phyloP scores from a whole-genome alignment of 805 yeast genomes.

The Candida koratica region DNA sequence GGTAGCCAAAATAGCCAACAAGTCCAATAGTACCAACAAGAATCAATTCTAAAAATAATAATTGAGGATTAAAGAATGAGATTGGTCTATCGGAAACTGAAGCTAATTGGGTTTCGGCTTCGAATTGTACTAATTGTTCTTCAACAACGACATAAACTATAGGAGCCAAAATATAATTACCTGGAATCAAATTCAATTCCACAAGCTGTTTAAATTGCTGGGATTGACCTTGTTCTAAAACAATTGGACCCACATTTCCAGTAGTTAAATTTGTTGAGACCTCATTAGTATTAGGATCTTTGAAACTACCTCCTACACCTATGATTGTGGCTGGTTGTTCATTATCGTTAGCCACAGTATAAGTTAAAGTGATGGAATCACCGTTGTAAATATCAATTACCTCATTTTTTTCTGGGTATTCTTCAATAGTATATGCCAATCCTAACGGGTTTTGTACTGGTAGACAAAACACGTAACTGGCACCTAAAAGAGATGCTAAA shows the following conservation, averaged over 20 bases:
- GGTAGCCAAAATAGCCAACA: conserved; percentile 46
- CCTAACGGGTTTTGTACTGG: conserved; percentile 7
- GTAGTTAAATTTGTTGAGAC: conserved; percentile 60
- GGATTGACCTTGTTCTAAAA: conserved; percentile 47
- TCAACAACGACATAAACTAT: conserved; percentile 50
- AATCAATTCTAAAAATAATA: conserved; percentile 58
- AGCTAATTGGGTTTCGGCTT: conserved; percentile 55
- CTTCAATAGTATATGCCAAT: conserved; percentile 44
- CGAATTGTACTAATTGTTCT: conserved; percentile 49
- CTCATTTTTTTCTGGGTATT: conserved; percentile 40
- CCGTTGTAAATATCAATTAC: conserved; percentile 46
- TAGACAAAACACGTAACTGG: conserved; percentile 7
- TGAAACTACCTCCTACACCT: conserved; percentile 67
- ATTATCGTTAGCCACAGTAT: conserved; percentile 43
- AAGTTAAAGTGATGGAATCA: conserved; percentile 49
- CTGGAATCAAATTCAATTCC: conserved; percentile 54
- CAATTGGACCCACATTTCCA: conserved; percentile 58
- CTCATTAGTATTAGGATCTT: conserved; percentile 51
- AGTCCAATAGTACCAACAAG: conserved; percentile 47
- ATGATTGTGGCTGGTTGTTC: conserved; percentile 41
- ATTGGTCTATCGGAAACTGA: conserved; percentile 60
- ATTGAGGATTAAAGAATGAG: conserved; percentile 69
- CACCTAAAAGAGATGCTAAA: conserved; percentile 11
- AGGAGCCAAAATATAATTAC: conserved; percentile 58
- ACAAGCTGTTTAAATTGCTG: conserved; percentile 55